Base-by-base conservation (phyloP, 2,329 filamentous ascomycete species). In the Ceratocystis smalleyi region DNA sequence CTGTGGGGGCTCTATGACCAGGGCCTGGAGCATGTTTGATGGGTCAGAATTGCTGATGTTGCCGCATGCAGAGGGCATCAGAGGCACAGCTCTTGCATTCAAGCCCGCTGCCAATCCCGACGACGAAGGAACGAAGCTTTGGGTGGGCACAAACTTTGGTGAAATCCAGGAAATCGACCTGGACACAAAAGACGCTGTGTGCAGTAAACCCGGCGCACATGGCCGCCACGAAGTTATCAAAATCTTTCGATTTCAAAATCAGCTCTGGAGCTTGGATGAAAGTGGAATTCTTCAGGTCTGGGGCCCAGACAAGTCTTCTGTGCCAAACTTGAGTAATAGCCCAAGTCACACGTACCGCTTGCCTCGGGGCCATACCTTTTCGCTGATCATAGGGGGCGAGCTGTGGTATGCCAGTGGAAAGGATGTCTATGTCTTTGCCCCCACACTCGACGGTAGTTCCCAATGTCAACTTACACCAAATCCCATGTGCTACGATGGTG, bases 261-360 rank as follows among this genome's bases (percentile, higher is more conserved):
- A 96, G 70, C 83, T 99, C 72, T 99, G 94, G 94, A 91, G 91
- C 0, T 74, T 99, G 59, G 94, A 97, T 72, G 91, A 96, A 68
- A 84, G 87, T 59, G 94, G 94, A 10, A 88, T 87, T 57, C 76
- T 99, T 15, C 85, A 90, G 68, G 82, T 97, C 4, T 99, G 94
- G 94, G 85, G 83, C 1, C 86, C 91, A 3, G 88, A 91, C 69
- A 75, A 75, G 57, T 82, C 82, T 5, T 86, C 87, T 0, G 80
- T 85, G 32, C 91, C 91, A 1, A 92, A 84, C 67, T 75, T 97
- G 35, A 81, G 84, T 64, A 83, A 84, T 65, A 86, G 82, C 64
- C 90, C 89, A 24, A 75, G 77, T 43, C 86, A 88, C 69, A 86
- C 84, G 45, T 95, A 88, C 73, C 85, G 89, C 65, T 76, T 96